A percentile compares a stretch with the other conserved stretches of the same genome.
phyloP scores from a whole-genome alignment of 129 eudicot genomes.

The Pittosporum tobira region DNA sequence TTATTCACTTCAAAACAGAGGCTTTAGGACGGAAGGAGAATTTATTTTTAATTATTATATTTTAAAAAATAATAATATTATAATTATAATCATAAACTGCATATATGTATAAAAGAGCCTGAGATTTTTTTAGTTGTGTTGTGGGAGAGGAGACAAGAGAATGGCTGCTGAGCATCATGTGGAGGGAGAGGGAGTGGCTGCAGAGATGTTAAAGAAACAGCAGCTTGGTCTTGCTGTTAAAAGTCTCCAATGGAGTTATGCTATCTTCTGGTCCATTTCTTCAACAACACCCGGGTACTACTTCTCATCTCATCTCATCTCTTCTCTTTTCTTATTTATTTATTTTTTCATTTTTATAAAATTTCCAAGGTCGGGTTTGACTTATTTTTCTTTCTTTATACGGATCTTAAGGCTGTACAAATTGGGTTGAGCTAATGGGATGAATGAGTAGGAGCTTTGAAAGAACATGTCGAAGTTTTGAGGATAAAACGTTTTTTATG shows the following conservation, averaged over 20 bases:
- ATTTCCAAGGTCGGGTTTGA: not conserved
- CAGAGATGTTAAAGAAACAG: slow-evolving; percentile 42
- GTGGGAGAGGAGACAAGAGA: not conserved
- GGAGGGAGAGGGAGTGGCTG: slow-evolving; percentile 13
- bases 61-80: no score
- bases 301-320: not conserved
- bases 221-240: slow-evolving; percentile 65
- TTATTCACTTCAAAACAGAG: no score
- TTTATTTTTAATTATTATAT: no score
- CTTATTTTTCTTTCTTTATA: not conserved
- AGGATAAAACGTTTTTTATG: not conserved
- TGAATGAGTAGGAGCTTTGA: not conserved
- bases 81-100: no score
- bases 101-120: not conserved
- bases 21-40: no score
- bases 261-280: slow-evolving; percentile 85
- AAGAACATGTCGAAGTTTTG: not conserved
- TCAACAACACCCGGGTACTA: slow-evolving; percentile 48
- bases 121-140: not conserved
- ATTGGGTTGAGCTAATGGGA: not conserved
- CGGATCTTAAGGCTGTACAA: not conserved
- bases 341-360: not conserved
- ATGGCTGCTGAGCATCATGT: not conserved
- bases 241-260: slow-evolving; percentile 87
- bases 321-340: not conserved